Base-by-base conservation (phyloP, 2,329 filamentous ascomycete species). In the Septoria petroselini region DNA sequence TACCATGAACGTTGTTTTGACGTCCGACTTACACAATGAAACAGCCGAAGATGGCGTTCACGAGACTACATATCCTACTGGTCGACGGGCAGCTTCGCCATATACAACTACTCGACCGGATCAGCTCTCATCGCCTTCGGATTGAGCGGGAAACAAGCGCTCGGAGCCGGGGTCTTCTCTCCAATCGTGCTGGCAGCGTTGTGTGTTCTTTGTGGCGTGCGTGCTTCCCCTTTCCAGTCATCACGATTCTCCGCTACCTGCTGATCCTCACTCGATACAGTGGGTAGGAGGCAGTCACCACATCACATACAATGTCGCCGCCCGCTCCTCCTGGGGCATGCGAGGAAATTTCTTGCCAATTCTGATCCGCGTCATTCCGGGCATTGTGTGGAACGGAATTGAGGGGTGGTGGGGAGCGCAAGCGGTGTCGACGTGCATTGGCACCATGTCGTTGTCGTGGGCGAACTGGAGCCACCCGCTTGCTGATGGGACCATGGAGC, bases 101-200 rank as follows among this genome's bases (percentile, higher is more conserved):
- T 55, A 8, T 55, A 55, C 27, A 55, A 55, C 34, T 55, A 55
- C 42, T 55, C 53, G 7, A 55, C 53, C 4, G 53, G 53, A 14
- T 53, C 50, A 2, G 53, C 53, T 4, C 33, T 55, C 33, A 56
- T 56, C 34, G 50, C 50, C 11, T 56, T 50, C 21, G 53, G 53
- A 1, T 27, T 56, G 9, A 53, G 50, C 23, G 53, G 53, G 2
- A 50, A 53, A 33, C 53, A 56, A 35, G 53, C 53, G 18, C 50
- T 56, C 4, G 53, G 46, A 21, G 41, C 53, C 3, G 53, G 53
- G 1, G 51, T 56, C 14, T 56, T 56, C 53, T 56, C 53, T n/a
- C 53, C 53, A 8, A 19, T 56, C 9, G 47, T 44, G 18, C 31
- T 56, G 11, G 53, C 50, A 7, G 47, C 47, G 6, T 34, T 56